These are phyloP conservation scores for Mortierella sp. DNA, from an alignment of 371 early-diverging fungal species.

Conservation along the genomic window DNA sequence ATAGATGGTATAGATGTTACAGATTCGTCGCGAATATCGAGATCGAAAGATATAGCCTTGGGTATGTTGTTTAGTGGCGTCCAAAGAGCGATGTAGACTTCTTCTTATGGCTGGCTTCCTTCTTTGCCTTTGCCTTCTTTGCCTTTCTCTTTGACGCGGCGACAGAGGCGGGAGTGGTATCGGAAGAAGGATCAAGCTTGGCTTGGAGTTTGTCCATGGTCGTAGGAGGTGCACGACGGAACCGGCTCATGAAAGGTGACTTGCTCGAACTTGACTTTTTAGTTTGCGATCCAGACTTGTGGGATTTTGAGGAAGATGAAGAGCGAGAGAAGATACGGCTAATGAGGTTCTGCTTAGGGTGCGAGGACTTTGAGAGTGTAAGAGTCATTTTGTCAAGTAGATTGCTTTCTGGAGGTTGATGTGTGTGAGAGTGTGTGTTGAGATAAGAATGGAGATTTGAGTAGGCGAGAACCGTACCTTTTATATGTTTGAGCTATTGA, in stretches of 20 bases:
- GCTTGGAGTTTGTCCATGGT: conserved; percentile 38
- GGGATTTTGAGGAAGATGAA: conserved; percentile 5
- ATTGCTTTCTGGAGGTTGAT: not conserved
- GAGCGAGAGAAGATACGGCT: conserved; percentile 28
- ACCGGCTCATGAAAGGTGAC: conserved; percentile 18
- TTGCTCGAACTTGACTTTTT: conserved; percentile 10
- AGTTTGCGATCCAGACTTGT: conserved; percentile 4
- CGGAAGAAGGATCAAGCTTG: conserved; percentile 16
- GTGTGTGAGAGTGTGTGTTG: no score
- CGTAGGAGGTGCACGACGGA: conserved; percentile 28
- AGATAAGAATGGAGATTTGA: no score
- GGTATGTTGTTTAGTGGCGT: conserved; percentile 11
- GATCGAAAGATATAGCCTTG: no score
- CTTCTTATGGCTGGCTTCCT: conserved; percentile 9
- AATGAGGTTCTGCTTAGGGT: conserved; percentile 23
- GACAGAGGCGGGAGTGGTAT: conserved; percentile 9
- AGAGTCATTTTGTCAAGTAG: not conserved
- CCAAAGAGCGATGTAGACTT: conserved; percentile 12
- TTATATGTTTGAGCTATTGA: not conserved
- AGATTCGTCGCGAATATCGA: no score
- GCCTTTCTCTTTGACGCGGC: conserved; percentile 18
- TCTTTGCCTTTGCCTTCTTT: conserved; percentile 25
- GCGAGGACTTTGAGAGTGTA: conserved; percentile 11
- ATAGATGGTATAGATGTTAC: no score
- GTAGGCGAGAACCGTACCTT: not conserved